A percentile compares a stretch with the other conserved stretches of the same genome.
Conservation (phyloP, 2,329 filamentous ascomycete genomes). For the Cladophialophora psammophila region DNA sequence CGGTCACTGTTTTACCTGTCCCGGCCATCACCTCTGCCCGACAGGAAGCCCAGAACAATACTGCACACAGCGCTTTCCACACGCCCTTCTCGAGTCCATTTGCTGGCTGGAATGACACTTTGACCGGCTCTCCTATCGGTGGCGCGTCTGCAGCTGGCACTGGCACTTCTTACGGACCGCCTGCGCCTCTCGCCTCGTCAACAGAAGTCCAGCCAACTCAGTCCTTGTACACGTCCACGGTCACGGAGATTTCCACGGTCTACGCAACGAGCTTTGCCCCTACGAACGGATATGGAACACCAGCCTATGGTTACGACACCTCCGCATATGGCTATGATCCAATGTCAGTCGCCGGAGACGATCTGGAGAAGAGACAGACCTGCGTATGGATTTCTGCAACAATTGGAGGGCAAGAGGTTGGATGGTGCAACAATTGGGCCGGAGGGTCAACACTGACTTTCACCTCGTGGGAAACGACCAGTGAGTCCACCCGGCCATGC, state of each 20-base stretch:
- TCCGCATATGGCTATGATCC: constrained; percentile 16
- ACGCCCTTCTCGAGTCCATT: constrained; percentile 27
- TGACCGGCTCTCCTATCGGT: constrained; percentile 13
- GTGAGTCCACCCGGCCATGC: constrained; percentile 19
- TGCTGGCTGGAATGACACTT: constrained; percentile 32
- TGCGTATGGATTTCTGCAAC: constrained; percentile 39
- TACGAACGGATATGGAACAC: background rate
- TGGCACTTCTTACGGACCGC: background rate
- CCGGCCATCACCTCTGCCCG: constrained; percentile 13
- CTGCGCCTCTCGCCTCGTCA: background rate
- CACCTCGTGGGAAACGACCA: constrained; percentile 39
- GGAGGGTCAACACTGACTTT: constrained; percentile 33
- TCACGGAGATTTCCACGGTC: constrained; percentile 17
- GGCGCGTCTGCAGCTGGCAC: background rate
- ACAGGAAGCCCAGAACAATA: constrained; percentile 2
- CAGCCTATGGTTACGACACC: constrained; percentile 15
- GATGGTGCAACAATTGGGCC: constrained; percentile 41
- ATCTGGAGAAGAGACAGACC: constrained; percentile 39
- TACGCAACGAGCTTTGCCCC: constrained; percentile 15
- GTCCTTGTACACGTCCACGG: constrained; percentile 2
- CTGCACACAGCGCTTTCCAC: constrained; percentile 9
- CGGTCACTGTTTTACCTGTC: constrained; percentile 30
- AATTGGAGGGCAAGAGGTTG: constrained; percentile 34
- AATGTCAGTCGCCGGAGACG: background rate
- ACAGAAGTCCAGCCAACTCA: constrained; percentile 9